These are phyloP conservation scores for Leccinum angustisporum DNA, from an alignment of 1,284 basidiomycete genomes.

Conservation along the genomic window DNA sequence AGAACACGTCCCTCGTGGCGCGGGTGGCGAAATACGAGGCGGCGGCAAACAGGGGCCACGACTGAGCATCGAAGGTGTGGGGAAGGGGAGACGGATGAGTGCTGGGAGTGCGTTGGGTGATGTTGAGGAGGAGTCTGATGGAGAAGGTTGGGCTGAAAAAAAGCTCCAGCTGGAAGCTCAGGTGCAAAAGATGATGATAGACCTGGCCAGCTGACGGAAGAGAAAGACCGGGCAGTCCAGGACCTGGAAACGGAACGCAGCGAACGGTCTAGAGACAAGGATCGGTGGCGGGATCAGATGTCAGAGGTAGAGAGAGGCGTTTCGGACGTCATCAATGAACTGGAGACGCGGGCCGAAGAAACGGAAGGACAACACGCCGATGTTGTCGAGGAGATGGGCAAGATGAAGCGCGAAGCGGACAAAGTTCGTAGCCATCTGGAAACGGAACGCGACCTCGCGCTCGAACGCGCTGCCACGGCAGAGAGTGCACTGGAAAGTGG, in stretches of 20 bases:
- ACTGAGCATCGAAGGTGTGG: conserved; percentile 25
- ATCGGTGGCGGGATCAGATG: conserved; percentile 68
- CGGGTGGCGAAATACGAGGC: conserved; percentile 49
- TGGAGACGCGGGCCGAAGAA: conserved; percentile 55
- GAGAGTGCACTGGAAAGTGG: conserved; percentile 58
- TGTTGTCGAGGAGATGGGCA: conserved; percentile 40
- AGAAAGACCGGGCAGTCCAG: conserved; percentile 41
- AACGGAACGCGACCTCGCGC: conserved; percentile 54
- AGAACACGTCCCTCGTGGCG: conserved; percentile 66
- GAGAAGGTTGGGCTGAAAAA: conserved; percentile 65
- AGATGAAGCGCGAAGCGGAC: conserved; percentile 47
- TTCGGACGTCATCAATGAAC: conserved; percentile 58
- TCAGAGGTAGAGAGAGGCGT: conserved; percentile 67
- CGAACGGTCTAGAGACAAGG: conserved; percentile 61
- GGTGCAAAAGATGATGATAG: conserved; percentile 50
- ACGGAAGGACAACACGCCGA: conserved; percentile 48
- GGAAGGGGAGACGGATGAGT: conserved; percentile 46
- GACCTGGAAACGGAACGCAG: conserved; percentile 51
- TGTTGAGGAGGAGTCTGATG: conserved; percentile 58
- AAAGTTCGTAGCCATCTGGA: conserved; percentile 43
- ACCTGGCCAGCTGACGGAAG: conserved; percentile 38
- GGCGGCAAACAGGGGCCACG: conserved; percentile 27
- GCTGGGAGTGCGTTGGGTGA: conserved; percentile 51
- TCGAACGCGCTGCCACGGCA: conserved; percentile 58
- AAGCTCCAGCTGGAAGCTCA: conserved; percentile 47